Evolutionary conservation across 345 rosid species (phyloP).

Genomic region (Hevea brasiliensis): DNA sequence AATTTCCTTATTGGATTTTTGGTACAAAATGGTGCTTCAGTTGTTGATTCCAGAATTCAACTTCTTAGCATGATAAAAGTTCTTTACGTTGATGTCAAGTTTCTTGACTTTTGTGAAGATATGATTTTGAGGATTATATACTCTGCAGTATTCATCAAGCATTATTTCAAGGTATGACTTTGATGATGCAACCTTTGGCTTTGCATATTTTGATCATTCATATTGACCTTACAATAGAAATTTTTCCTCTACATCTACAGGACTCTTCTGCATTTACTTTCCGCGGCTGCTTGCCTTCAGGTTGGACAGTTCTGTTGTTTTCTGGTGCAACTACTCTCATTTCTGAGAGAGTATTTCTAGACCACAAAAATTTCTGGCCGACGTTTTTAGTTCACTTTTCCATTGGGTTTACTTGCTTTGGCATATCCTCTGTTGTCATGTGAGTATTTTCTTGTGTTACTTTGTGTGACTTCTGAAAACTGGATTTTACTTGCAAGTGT

Average conservation of each 20-base stretch:
- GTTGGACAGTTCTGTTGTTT: constrained; percentile 57
- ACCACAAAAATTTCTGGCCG: constrained; percentile 30
- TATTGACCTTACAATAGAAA: constrained; percentile 11
- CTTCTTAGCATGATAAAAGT: background rate
- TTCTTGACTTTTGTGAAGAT: constrained; percentile 64
- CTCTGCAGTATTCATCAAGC: constrained; percentile 59
- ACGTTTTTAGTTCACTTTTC: constrained; percentile 28
- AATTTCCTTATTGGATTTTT: background rate
- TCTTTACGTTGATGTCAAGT: constrained; percentile 10
- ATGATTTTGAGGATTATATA: constrained; percentile 76
- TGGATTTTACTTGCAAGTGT: background rate
- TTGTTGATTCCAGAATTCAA: background rate
- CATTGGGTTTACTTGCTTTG: constrained; percentile 27
- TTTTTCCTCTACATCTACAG: constrained; percentile 30
- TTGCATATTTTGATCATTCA: constrained; percentile 3
- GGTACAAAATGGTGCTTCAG: background rate
- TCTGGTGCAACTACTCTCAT: constrained; percentile 52
- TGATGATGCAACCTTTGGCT: background rate
- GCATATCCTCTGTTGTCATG: constrained; percentile 49
- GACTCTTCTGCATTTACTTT: constrained; percentile 66
- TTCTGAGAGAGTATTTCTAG: constrained; percentile 32
- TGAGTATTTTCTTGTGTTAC: constrained; percentile 40
- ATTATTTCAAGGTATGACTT: constrained; percentile 67
- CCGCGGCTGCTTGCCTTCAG: constrained; percentile 65
- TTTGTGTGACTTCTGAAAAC: background rate